phyloP scores from a whole-genome alignment of 345 rosid species.

The Gossypium bickii region DNA sequence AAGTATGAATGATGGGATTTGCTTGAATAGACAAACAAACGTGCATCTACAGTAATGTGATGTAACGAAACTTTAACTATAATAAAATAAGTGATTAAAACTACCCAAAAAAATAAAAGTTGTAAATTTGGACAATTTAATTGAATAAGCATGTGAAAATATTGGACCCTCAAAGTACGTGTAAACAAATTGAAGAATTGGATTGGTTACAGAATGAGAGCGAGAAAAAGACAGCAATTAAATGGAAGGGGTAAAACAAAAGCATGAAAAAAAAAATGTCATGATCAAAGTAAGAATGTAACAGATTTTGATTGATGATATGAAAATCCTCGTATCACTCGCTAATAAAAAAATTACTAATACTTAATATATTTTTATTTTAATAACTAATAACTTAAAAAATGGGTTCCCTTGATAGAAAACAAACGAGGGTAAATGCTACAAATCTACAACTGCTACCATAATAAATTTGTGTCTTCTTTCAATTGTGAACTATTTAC shows the following conservation, averaged over 20 bases:
- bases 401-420: neutral
- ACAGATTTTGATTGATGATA: neutral
- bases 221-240: neutral
- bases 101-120: neutral
- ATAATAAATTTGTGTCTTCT: neutral
- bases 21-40: constrained; percentile 6
- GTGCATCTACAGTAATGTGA: neutral
- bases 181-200: neutral
- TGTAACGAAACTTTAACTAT: neutral
- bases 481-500: neutral
- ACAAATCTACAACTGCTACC: neutral
- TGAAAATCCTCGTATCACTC: neutral
- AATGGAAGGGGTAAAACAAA: neutral
- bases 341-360: neutral
- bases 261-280: neutral
- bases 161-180: constrained; percentile 3
- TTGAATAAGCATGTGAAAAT: neutral
- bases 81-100: neutral
- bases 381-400: no score
- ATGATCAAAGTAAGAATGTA: neutral
- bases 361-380: no score
- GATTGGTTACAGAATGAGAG: neutral
- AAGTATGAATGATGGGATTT: neutral
- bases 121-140: neutral
- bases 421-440: neutral